A percentile compares a stretch with the other conserved stretches of the same genome.
Evolutionary conservation across 495 filamentous ascomycete genomes (phyloP).

Genomic region (Neurospora intermedia): DNA sequence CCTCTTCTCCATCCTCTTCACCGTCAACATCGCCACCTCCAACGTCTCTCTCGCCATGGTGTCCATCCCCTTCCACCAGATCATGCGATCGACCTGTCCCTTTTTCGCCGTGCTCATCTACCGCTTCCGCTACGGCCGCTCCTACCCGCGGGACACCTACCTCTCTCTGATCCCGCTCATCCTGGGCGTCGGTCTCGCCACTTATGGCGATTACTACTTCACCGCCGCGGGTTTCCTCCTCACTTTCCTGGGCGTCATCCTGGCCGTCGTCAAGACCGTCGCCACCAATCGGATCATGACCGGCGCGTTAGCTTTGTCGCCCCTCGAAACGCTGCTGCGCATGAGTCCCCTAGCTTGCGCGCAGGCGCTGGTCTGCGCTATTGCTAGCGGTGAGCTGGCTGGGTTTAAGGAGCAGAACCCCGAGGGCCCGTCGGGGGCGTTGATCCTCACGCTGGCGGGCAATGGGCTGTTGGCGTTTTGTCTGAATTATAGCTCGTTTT

Average conservation of each 20-base stretch:
- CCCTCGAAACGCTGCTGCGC: constrained; percentile 43
- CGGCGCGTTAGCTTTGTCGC: constrained; percentile 35
- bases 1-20: constrained; percentile 46
- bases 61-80: constrained; percentile 49
- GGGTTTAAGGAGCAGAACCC: constrained; percentile 10
- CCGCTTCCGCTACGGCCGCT: constrained; percentile 34
- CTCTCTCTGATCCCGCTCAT: constrained; percentile 46
- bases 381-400: constrained; percentile 35
- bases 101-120: constrained; percentile 47
- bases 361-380: constrained; percentile 40
- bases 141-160: constrained; percentile 40
- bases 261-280: constrained; percentile 47
- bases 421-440: constrained; percentile 7
- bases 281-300: constrained; percentile 48
- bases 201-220: constrained; percentile 49
- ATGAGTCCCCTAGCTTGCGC: constrained; percentile 45
- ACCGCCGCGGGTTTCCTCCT: constrained; percentile 41
- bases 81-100: constrained; percentile 45
- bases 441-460: constrained; percentile 22
- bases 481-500: constrained; percentile 45
- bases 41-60: constrained; percentile 46
- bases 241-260: constrained; percentile 42
- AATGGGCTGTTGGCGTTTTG: constrained; percentile 44
- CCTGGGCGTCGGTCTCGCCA: constrained; percentile 44
- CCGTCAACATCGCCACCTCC: constrained; percentile 48